Percentiles rank a stretch among this genome's conserved stretches.
phyloP scores from a whole-genome alignment of 2,329 filamentous ascomycete genomes.

The Coniella lustricola region DNA sequence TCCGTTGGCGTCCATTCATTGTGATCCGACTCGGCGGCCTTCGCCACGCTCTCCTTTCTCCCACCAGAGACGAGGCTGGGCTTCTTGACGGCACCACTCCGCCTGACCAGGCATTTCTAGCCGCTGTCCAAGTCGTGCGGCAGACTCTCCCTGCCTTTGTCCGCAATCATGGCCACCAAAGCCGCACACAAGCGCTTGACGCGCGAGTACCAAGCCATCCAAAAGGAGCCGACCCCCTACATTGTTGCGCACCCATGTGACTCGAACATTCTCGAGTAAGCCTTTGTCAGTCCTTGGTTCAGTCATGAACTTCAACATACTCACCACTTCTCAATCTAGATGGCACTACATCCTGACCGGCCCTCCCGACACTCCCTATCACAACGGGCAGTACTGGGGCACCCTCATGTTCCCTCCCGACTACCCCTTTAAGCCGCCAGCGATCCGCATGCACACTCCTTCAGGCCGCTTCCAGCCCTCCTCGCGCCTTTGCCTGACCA shows the following conservation, averaged over 20 bases:
- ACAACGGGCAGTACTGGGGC: constrained; percentile 96
- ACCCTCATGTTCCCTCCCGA: constrained; percentile 91
- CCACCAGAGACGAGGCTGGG: neutral
- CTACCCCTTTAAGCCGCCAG: constrained; percentile 94
- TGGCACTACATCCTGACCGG: constrained; percentile 97
- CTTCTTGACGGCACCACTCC: no score
- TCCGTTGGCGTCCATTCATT: no score
- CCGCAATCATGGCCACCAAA: constrained; percentile 14
- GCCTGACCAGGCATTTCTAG: no score
- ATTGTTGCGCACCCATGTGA: constrained; percentile 87
- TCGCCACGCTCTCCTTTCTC: no score
- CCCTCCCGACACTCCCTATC: constrained; percentile 87
- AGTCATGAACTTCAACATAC: neutral
- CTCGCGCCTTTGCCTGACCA: constrained; percentile 86
- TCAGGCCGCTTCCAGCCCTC: constrained; percentile 92
- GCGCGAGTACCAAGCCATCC: constrained; percentile 56
- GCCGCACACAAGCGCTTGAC: constrained; percentile 33
- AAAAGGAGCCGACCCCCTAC: constrained; percentile 75
- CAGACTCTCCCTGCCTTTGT: neutral
- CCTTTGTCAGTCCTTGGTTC: neutral
- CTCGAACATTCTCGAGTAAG: constrained; percentile 80
- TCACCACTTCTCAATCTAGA: constrained; percentile 33
- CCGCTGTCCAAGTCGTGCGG: no score
- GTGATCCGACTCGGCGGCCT: no score
- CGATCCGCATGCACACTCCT: constrained; percentile 98